These are phyloP conservation scores for Lactarius psammicola DNA, from an alignment of 768 basidiomycete species.

Conservation along the genomic window DNA sequence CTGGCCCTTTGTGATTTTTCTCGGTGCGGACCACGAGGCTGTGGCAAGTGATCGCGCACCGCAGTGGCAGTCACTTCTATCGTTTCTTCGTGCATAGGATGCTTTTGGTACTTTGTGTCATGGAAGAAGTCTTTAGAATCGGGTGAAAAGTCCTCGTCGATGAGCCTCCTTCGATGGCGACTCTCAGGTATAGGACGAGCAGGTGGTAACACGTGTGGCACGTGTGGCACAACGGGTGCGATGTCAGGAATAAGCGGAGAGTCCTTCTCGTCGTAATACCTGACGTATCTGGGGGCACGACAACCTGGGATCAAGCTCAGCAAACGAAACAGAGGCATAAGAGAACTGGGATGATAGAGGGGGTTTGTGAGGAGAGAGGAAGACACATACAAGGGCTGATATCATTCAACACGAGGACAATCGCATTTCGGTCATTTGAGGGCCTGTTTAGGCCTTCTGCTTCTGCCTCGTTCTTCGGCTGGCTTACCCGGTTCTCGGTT, in stretches of 20 bases:
- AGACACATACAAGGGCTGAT: conserved; percentile 21
- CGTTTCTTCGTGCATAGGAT: conserved; percentile 18
- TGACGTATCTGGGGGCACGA: conserved; percentile 8
- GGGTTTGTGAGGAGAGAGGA: not conserved
- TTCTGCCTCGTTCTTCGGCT: not conserved
- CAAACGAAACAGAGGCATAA: conserved; percentile 19
- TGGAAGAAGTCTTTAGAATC: not conserved
- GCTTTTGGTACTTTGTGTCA: conserved; percentile 8
- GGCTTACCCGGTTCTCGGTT: not conserved
- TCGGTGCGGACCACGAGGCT: conserved; percentile 14
- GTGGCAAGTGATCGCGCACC: conserved; percentile 5
- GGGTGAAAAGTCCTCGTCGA: conserved; percentile 18
- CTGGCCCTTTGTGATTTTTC: conserved; percentile 2
- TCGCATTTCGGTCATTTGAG: conserved; percentile 18
- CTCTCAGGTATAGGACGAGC: conserved; percentile 9
- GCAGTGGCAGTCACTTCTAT: not conserved
- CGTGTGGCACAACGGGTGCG: conserved; percentile 11
- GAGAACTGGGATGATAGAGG: not conserved
- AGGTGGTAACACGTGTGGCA: conserved; percentile 13
- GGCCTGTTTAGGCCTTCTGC: not conserved
- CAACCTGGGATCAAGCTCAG: conserved; percentile 25
- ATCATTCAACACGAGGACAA: conserved; percentile 19
- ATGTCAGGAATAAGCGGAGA: conserved; percentile 7
- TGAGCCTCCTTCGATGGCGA: conserved; percentile 18
- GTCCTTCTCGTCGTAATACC: conserved; percentile 13